phyloP scores from a whole-genome alignment of 441 rosid species.

The Mallotus japonicus region DNA sequence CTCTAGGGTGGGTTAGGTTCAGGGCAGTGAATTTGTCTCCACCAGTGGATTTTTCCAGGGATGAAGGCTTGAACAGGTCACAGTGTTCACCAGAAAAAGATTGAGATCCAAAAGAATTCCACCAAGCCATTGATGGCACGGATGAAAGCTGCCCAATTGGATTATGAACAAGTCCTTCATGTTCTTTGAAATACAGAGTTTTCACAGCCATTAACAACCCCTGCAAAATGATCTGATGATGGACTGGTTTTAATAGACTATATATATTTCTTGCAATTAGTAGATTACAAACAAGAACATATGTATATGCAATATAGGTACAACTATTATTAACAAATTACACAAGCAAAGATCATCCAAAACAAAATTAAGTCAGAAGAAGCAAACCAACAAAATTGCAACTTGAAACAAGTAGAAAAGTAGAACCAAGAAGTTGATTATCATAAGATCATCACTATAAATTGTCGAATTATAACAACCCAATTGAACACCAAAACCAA shows the following conservation, averaged over 20 bases:
- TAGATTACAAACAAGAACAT: neutral
- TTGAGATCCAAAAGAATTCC: slow-evolving; percentile 57
- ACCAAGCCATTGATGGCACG: slow-evolving; percentile 60
- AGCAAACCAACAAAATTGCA: neutral
- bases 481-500: too few relatives aligned
- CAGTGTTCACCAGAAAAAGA: slow-evolving; percentile 42
- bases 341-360: neutral
- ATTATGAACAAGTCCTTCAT: slow-evolving; percentile 48
- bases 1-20: slow-evolving; percentile 31
- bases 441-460: neutral
- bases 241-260: slow-evolving; percentile 5
- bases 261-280: slow-evolving; percentile 38
- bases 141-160: slow-evolving; percentile 47
- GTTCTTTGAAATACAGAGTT: slow-evolving; percentile 57
- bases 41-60: slow-evolving; percentile 30
- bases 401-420: neutral
- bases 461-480: neutral
- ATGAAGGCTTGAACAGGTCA: slow-evolving; percentile 40
- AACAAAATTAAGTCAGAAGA: neutral
- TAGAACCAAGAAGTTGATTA: neutral
- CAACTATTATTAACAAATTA: neutral
- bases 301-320: too few relatives aligned
- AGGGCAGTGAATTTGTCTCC: slow-evolving; percentile 32
- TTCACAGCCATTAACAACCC: slow-evolving; percentile 68
- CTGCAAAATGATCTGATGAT: slow-evolving; percentile 17